Conservation (phyloP, 2,329 filamentous ascomycete species). For the Fusarium sulawesiense region DNA sequence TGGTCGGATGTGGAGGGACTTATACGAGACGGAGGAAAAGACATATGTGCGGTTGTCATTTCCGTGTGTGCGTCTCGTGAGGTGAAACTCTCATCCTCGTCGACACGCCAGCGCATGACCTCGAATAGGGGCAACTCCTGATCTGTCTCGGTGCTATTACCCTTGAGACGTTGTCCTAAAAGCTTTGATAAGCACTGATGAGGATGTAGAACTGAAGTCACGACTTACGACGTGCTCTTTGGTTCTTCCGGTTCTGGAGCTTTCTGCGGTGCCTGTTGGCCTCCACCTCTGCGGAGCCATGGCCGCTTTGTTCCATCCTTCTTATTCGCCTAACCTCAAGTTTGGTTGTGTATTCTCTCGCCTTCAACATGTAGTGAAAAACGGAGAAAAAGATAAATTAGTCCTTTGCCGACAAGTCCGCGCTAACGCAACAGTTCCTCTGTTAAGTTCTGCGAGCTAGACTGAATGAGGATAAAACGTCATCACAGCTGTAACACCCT, state of each 20-base stretch:
- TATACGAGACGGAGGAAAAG: background rate
- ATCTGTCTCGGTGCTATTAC: background rate
- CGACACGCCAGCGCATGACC: background rate
- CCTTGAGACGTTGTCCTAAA: conserved; percentile 1
- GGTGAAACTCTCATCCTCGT: background rate
- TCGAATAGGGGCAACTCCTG: accelerated
- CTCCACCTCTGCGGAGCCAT: background rate
- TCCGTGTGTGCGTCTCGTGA: accelerated
- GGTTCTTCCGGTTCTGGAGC: conserved; percentile 4
- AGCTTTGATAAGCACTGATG: accelerated
- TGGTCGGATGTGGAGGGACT: background rate
- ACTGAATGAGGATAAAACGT: background rate
- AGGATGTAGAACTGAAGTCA: background rate
- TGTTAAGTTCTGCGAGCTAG: background rate
- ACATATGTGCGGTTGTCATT: background rate
- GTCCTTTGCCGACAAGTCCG: too few relatives aligned
- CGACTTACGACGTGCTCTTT: conserved; percentile 5
- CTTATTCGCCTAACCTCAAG: background rate
- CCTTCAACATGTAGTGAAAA: too few relatives aligned
- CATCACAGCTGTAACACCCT: background rate
- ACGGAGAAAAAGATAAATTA: background rate
- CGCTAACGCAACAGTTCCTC: too few relatives aligned
- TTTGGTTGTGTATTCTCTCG: background rate
- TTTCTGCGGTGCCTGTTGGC: background rate
- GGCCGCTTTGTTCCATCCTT: background rate